phyloP scores from a whole-genome alignment of 768 basidiomycete genomes.

The Termitomyces sp. region DNA sequence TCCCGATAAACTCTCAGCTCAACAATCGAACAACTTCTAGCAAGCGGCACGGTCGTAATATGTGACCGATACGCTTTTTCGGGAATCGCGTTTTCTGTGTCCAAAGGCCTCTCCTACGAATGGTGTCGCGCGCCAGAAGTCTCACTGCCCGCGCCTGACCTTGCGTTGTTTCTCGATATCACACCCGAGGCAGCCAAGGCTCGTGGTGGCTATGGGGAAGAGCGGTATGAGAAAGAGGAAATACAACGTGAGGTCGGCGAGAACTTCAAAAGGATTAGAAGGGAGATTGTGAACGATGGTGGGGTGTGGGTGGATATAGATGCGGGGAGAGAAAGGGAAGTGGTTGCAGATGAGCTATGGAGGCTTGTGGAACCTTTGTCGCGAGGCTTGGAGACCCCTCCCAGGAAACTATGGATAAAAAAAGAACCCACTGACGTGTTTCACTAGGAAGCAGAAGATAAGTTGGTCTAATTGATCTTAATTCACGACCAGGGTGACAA shows the following conservation, averaged over 20 bases:
- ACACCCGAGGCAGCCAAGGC: conserved; percentile 60
- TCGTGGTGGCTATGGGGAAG: conserved; percentile 82
- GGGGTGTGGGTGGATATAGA: conserved; percentile 54
- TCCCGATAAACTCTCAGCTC: conserved; percentile 35
- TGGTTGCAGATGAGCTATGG: conserved; percentile 59
- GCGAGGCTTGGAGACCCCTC: conserved; percentile 33
- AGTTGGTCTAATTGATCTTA: no score
- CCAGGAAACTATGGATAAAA: conserved; percentile 52
- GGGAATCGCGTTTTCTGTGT: conserved; percentile 83
- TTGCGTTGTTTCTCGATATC: conserved; percentile 85
- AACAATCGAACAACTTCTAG: conserved; percentile 57
- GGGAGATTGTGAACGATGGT: conserved; percentile 38
- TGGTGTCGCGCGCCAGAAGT: conserved; percentile 89
- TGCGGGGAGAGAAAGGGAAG: conserved; percentile 48
- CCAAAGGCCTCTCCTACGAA: conserved; percentile 65
- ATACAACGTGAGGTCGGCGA: conserved; percentile 65
- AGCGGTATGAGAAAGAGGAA: conserved; percentile 82
- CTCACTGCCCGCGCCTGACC: conserved; percentile 86
- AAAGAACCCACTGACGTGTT: conserved; percentile 8
- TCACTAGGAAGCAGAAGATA: no score
- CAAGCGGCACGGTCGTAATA: conserved; percentile 67
- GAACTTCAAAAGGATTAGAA: conserved; percentile 55
- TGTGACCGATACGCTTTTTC: conserved; percentile 97
- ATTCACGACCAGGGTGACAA: neutral
- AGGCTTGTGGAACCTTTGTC: conserved; percentile 40